phyloP scores from a whole-genome alignment of 768 basidiomycete genomes.

The Xerocomellus intermedius region DNA sequence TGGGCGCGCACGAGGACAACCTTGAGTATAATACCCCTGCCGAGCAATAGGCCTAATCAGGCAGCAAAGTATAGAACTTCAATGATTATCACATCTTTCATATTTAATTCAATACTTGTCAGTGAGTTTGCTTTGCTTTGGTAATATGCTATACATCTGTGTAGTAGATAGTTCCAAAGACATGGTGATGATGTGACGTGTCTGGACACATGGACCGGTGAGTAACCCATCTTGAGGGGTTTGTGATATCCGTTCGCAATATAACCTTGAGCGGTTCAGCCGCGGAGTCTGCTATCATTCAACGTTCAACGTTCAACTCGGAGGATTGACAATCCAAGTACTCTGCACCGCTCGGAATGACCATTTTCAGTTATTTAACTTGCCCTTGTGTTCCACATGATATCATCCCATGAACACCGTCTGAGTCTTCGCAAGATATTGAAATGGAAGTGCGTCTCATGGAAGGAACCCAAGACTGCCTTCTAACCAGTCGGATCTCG shows the following conservation, averaged over 20 bases:
- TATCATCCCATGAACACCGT: slow-evolving; percentile 22
- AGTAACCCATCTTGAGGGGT: not conserved
- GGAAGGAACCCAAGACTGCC: no score
- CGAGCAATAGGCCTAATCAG: slow-evolving; percentile 2
- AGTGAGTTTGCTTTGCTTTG: not conserved
- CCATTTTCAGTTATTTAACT: not conserved
- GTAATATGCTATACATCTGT: not conserved
- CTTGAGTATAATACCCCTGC: slow-evolving; percentile 5
- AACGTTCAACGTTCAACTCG: no score
- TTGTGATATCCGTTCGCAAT: not conserved
- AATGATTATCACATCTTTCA: slow-evolving; percentile 4
- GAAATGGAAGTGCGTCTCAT: slow-evolving; percentile 12
- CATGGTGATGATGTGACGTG: not conserved
- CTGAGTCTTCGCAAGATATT: not conserved
- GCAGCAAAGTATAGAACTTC: not conserved
- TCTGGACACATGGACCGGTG: not conserved
- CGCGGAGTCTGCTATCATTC: not conserved
- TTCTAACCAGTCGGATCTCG: not conserved
- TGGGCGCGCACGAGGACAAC: slow-evolving; percentile 11
- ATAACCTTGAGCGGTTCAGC: not conserved
- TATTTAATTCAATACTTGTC: not conserved
- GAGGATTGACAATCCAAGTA: not conserved
- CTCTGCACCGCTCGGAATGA: not conserved
- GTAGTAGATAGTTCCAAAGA: not conserved
- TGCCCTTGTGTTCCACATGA: not conserved